phyloP scores from a whole-genome alignment of 1,284 basidiomycete species.

The Papiliotrema nemorosa region DNA sequence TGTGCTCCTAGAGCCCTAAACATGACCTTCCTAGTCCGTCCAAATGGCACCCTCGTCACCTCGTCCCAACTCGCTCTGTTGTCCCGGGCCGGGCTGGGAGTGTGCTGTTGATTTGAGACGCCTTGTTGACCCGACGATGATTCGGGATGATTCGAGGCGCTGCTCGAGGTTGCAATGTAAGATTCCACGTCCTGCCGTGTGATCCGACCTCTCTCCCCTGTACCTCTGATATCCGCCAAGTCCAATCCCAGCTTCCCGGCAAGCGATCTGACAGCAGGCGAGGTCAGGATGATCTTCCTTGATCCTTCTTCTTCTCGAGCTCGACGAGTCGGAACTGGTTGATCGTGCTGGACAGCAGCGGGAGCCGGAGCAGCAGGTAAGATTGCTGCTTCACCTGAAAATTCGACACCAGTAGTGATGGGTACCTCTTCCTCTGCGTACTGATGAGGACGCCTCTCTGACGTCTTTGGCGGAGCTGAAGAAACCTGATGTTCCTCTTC shows the following conservation, averaged over 20 bases:
- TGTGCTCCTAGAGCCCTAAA: slow-evolving; percentile 76
- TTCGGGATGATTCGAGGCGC: too few relatives aligned
- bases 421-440: background rate
- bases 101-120: too few relatives aligned
- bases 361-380: slow-evolving; percentile 27
- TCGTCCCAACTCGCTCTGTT: slow-evolving; percentile 19
- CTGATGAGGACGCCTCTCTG: background rate
- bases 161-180: too few relatives aligned
- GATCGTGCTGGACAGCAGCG: background rate
- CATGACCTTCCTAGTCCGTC: slow-evolving; percentile 76
- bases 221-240: slow-evolving; percentile 57
- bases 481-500: background rate
- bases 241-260: slow-evolving; percentile 34
- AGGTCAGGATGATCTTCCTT: slow-evolving; percentile 27
- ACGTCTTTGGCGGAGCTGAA: background rate
- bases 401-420: slow-evolving; percentile 22
- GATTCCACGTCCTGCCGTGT: slow-evolving; percentile 60
- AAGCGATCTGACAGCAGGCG: slow-evolving; percentile 37
- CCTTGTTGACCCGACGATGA: too few relatives aligned
- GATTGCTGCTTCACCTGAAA: slow-evolving; percentile 38
- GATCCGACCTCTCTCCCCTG: slow-evolving; percentile 59
- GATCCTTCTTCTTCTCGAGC: background rate
- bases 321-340: slow-evolving; percentile 5
- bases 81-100: too few relatives aligned
- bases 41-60: slow-evolving; percentile 61